Evolutionary conservation across 1,139 yeast species (phyloP).

Genomic region (Sugiyamaella paludigena): DNA sequence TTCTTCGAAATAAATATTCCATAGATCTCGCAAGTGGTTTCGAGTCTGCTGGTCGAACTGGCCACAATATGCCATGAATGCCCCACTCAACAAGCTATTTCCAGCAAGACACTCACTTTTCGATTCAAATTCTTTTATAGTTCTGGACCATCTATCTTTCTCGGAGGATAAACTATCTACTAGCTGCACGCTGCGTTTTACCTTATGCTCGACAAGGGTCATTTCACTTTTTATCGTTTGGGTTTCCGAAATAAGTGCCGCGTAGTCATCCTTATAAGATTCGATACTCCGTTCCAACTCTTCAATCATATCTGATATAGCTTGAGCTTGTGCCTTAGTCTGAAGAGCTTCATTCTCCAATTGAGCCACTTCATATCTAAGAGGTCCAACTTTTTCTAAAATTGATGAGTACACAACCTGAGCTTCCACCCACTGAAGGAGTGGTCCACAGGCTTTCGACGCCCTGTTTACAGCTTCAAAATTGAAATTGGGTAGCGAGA

Average conservation of each 20-base stretch:
- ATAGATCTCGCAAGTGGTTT: constrained; percentile 36
- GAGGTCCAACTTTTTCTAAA: constrained; percentile 69
- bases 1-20: constrained; percentile 45
- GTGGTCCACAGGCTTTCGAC: constrained; percentile 93
- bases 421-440: constrained; percentile 85
- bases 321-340: constrained; percentile 60
- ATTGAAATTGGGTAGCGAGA: constrained; percentile 63
- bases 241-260: constrained; percentile 69
- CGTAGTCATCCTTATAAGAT: constrained; percentile 63
- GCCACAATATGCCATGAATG: constrained; percentile 64
- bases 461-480: constrained; percentile 81
- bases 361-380: constrained; percentile 59
- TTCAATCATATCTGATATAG: constrained; percentile 74
- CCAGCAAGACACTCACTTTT: constrained; percentile 58
- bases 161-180: constrained; percentile 66
- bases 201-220: constrained; percentile 58
- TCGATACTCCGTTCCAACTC: constrained; percentile 74
- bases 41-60: constrained; percentile 55
- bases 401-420: constrained; percentile 72
- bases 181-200: constrained; percentile 59
- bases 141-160: constrained; percentile 69
- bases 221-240: constrained; percentile 75
- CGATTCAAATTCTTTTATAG: constrained; percentile 50
- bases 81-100: constrained; percentile 60
- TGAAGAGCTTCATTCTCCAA: constrained; percentile 62